phyloP scores from a whole-genome alignment of 2,329 filamentous ascomycete species.

The Epichloe sp. region DNA sequence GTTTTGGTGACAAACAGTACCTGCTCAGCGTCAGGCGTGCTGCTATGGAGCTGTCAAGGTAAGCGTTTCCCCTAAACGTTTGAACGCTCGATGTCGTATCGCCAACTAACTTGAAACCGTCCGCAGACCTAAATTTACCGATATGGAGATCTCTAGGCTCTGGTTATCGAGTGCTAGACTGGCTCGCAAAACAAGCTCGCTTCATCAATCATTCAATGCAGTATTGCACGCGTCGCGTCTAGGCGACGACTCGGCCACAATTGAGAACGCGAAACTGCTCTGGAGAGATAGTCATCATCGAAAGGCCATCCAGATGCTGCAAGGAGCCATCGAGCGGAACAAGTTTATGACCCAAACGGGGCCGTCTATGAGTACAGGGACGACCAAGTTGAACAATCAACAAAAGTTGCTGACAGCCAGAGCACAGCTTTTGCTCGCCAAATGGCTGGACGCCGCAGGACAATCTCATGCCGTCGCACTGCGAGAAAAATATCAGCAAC shows the following conservation, averaged over 20 bases:
- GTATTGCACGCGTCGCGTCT: conserved; percentile 78
- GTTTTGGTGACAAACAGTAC: conserved; percentile 87
- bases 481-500: conserved; percentile 67
- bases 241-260: conserved; percentile 75
- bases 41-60: conserved; percentile 68
- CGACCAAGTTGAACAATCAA: conserved; percentile 29
- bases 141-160: conserved; percentile 63
- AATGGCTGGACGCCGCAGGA: conserved; percentile 92
- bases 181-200: conserved; percentile 72
- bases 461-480: conserved; percentile 77
- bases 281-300: conserved; percentile 91
- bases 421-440: conserved; percentile 79
- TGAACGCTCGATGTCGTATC: background rate
- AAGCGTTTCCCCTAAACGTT: conserved; percentile 14
- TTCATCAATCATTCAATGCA: conserved; percentile 83
- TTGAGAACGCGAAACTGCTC: conserved; percentile 83
- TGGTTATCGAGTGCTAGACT: conserved; percentile 81
- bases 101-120: background rate
- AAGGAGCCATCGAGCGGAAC: conserved; percentile 71
- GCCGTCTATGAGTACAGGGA: conserved; percentile 20
- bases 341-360: conserved; percentile 48
- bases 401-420: conserved; percentile 54
- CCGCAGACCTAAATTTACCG: conserved; percentile 44
- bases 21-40: conserved; percentile 75
- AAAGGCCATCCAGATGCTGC: conserved; percentile 85